Percentiles rank a stretch among this genome's conserved stretches.
Conservation (phyloP, 1,284 basidiomycete species). For the Pseudozyma sp. region DNA sequence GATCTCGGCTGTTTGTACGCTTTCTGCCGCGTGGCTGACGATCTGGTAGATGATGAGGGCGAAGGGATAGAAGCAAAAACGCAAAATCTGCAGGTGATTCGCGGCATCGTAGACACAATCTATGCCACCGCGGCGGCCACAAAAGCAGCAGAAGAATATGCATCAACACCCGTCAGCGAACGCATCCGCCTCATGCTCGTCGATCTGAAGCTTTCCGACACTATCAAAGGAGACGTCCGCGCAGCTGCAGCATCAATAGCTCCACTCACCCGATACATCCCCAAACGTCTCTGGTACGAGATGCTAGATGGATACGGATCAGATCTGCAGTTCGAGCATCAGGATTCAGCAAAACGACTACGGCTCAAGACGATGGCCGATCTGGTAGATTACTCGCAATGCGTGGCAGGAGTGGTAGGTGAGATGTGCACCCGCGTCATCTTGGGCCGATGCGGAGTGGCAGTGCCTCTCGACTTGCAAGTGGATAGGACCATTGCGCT, state of each 20-base stretch:
- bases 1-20: constrained; percentile 63
- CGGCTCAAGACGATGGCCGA: constrained; percentile 40
- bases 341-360: constrained; percentile 9
- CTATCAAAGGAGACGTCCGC: constrained; percentile 29
- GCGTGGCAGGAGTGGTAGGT: constrained; percentile 59
- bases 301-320: constrained; percentile 56
- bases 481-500: constrained; percentile 36
- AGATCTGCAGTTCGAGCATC: constrained; percentile 49
- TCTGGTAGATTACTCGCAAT: constrained; percentile 60
- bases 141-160: neutral
- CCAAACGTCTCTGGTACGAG: constrained; percentile 55
- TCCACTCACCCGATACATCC: constrained; percentile 50
- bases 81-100: constrained; percentile 30
- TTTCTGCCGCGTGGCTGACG: constrained; percentile 59
- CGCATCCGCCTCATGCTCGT: constrained; percentile 28
- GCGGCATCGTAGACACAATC: constrained; percentile 37
- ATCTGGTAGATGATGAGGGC: constrained; percentile 54
- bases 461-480: constrained; percentile 30
- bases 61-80: constrained; percentile 29
- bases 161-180: constrained; percentile 10
- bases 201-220: constrained; percentile 12
- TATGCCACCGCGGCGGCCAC: constrained; percentile 10
- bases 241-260: constrained; percentile 52
- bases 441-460: constrained; percentile 41
- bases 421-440: constrained; percentile 64